phyloP scores from a whole-genome alignment of 2,329 filamentous ascomycete genomes.

The Aspergillus novofumigatus region DNA sequence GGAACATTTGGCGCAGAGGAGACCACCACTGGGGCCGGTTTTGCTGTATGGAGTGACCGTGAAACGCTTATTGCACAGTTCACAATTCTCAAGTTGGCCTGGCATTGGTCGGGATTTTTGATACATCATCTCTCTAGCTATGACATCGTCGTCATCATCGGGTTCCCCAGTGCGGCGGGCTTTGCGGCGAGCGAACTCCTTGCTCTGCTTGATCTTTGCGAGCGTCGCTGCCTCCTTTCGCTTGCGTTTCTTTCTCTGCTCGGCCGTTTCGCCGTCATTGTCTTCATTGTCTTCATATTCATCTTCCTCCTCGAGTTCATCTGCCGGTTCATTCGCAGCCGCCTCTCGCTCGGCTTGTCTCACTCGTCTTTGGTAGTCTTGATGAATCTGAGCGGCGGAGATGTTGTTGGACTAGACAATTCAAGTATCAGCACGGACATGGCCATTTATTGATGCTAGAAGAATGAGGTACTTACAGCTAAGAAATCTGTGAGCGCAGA shows the following conservation, averaged over 20 bases:
- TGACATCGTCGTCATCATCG: conserved; percentile 45
- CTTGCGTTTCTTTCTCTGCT: conserved; percentile 53
- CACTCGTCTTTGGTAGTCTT: conserved; percentile 54
- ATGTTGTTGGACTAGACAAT: conserved; percentile 57
- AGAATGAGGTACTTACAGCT: conserved; percentile 45
- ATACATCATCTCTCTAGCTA: conserved; percentile 51
- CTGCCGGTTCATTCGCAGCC: conserved; percentile 22
- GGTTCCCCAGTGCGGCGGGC: conserved; percentile 39
- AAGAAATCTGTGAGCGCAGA: conserved; percentile 66
- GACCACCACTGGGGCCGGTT: conserved; percentile 72
- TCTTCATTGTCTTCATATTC: conserved; percentile 33
- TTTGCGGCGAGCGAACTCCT: conserved; percentile 46
- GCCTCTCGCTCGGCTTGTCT: conserved; percentile 45
- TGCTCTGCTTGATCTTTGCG: conserved; percentile 47
- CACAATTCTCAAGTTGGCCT: conserved; percentile 86
- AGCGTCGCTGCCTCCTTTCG: conserved; percentile 47
- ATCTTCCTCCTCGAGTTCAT: conserved; percentile 24
- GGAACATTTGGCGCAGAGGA: conserved; percentile 80
- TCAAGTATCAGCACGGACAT: background rate
- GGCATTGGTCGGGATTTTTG: conserved; percentile 59
- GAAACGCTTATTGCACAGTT: conserved; percentile 78
- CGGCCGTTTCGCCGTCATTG: conserved; percentile 38
- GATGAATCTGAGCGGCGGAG: conserved; percentile 59
- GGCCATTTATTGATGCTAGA: background rate
- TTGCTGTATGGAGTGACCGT: conserved; percentile 89